Base-by-base conservation (phyloP, 1,284 basidiomycete species). In the Irpex sp. region DNA sequence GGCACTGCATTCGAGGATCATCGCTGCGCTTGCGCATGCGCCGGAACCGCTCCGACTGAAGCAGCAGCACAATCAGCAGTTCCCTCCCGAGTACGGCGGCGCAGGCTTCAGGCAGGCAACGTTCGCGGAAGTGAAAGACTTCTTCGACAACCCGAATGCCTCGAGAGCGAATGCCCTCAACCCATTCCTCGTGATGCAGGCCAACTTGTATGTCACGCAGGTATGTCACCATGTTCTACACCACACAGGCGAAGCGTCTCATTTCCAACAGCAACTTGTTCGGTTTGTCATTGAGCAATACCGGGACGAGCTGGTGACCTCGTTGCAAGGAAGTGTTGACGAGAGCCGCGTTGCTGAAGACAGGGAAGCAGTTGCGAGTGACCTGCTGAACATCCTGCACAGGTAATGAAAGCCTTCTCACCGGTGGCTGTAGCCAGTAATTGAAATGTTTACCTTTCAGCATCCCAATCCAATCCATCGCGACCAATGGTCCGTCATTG, bases 251-350 rank as follows among this genome's bases (percentile, higher is more conserved):
- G 47, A 21, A 57, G n/a, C n/a, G 26, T 9, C 17, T 11, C 19
- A n/a, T n/a, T 51, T 57, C 57, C 48, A 54, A 36, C 69, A 94
- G 92, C 93, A 95, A 92, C 85, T 94, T 63, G 91, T 92, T 64
- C 89, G 93, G 62, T 94, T 93, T 71, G 91, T 95, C 63, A 91
- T 92, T 60, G 89, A 94, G 69, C 93, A 94, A 74, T 94, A 94
- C 71, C 88, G 91, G 9, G 91, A 94, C 69, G 92, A 94, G 74
- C 82, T 95, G 47, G 74, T 91, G 61, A 79, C 82, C 57, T 81
- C 88, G 57, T 79, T 91, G 67, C 88, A 86, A 67, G 88, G 87
- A 17, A 81, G 72, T 66, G 77, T 86, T 31, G 84, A 91, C 69
- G 89, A 90, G 67, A 79, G 78, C 63, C 84, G 84, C 65, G 82